Base-by-base conservation (phyloP, 78 protist genomes). In the Corallochytrium limacisporum region DNA sequence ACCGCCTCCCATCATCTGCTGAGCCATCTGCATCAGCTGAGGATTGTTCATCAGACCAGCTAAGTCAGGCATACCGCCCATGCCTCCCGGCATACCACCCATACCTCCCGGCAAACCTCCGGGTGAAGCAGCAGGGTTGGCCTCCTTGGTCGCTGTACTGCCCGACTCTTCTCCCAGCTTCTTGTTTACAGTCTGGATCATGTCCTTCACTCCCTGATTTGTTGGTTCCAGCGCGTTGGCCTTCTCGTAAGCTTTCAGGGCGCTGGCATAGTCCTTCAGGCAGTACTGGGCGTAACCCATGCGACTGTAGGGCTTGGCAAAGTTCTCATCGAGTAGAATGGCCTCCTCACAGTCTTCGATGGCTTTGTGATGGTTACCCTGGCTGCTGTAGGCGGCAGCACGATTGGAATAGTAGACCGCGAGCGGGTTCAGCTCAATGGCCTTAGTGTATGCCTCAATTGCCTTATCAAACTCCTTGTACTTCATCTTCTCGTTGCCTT, bases 381-480 rank as follows among this genome's bases (percentile, higher is more conserved):
- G 50, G 38, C 42, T 63, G 49, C 20, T 63, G 26, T 63, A 46
- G 8, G 69, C 69, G 31, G 69, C 69, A 51, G 69, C 69, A 7
- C 69, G 12, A 13, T 57, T 10, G 8, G 9, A 7, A 39, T 1
- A 28, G 42, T 57, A 57, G 18, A 57, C 42, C 18, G 63, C 63
- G 42, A 33, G 26, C 24, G 83, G 85, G 28, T 79, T 42, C 47
- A 59, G 35, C 28, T 66, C 72, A 42, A 84, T 84, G 31, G 93
- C 93, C 39, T 65, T 68, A 28, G 82, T 36, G 63, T 85, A 85
- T 13, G 29, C 4, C 6, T 85, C 79, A 18, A 76, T 40, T n/a
- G 90, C 85, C 29, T 33, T n/a, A 12, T 47, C 35, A 16, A 10
- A 43, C 46, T 55, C 29, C 24, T 31, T 9, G n/a, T 75, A 12